phyloP scores from a whole-genome alignment of 768 basidiomycete genomes.

The Kwoniella sp. region DNA sequence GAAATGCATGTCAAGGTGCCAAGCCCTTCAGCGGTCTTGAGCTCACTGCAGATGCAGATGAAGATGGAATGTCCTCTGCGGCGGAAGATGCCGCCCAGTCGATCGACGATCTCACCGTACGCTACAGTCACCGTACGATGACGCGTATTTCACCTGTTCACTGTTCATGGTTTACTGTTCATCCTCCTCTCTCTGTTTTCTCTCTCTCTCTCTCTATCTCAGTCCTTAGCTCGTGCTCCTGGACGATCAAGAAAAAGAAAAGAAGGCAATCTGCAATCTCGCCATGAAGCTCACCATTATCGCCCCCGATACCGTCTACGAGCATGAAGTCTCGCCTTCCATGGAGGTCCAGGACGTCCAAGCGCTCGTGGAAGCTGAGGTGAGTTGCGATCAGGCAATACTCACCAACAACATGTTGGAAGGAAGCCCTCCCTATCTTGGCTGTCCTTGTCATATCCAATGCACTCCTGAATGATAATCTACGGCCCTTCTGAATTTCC shows the following conservation, averaged over 20 bases:
- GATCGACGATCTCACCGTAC: neutral
- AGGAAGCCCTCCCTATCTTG: too few relatives aligned
- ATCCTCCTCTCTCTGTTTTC: neutral
- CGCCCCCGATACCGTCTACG: slow-evolving; percentile 57
- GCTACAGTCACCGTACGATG: neutral
- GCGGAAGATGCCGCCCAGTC: neutral
- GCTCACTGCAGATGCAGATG: neutral
- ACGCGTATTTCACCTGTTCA: neutral
- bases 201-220: neutral
- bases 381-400: slow-evolving; percentile 61
- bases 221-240: too few relatives aligned
- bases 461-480: too few relatives aligned
- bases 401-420: too few relatives aligned
- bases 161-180: neutral
- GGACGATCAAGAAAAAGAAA: neutral
- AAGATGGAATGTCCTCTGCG: neutral
- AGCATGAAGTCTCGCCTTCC: slow-evolving; percentile 79
- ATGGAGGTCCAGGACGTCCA: slow-evolving; percentile 93
- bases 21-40: too few relatives aligned
- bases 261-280: neutral
- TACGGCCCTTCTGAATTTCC: too few relatives aligned
- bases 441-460: too few relatives aligned
- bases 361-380: slow-evolving; percentile 94
- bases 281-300: slow-evolving; percentile 57
- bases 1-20: too few relatives aligned